Base-by-base conservation (phyloP, 208 protist species). In the Trypanosoma lewisi region DNA sequence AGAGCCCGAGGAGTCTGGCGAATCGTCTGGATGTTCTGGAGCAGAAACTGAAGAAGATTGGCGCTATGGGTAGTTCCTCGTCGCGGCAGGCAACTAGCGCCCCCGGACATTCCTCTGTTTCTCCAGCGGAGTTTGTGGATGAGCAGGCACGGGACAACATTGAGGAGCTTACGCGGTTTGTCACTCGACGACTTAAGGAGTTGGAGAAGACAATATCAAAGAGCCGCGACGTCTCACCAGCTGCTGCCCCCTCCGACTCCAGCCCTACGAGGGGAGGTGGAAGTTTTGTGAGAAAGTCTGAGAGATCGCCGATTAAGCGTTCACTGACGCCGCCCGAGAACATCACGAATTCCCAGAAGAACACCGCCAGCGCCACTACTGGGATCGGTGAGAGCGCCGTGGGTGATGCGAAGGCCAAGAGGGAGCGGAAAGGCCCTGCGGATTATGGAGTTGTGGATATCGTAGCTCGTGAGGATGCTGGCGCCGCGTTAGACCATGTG, bases 391-490 rank as follows among this genome's bases (percentile, higher is more conserved):
- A 8, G 25, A 51, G n/a, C 6, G n/a, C 12, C 28, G 33, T 9
- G 9, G 53, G 30, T 23, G 45, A 39, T n/a, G 4, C 14, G 31
- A 63, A 53, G 34, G 17, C 41, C 9, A 11, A 45, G 16, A 42
- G 31, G 28, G 57, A 63, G 28, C 19, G 57, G 42, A 51, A 42
- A 14, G 17, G 27, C 9, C 57, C 45, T 28, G 19, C 2, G 12
- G 64, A 42, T 31, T 5, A 4, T 48, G 36, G 2, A 33, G 25
- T 77, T 3, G 74, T 89, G n/a, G 89, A 95, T 56, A 42, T 74
- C 5, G 68, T 89, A 11, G 89, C 85, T 33, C 80, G 89, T 21
- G 85, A 91, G 47, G 89, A 95, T 39, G 89, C 85, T 25, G 68
- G 75, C 12, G 64, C 77, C 8, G 82, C 89, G 7, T 63, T 95